Evolutionary conservation across 129 eudicot genomes (phyloP).

Genomic region (Saussurea involucrata): DNA sequence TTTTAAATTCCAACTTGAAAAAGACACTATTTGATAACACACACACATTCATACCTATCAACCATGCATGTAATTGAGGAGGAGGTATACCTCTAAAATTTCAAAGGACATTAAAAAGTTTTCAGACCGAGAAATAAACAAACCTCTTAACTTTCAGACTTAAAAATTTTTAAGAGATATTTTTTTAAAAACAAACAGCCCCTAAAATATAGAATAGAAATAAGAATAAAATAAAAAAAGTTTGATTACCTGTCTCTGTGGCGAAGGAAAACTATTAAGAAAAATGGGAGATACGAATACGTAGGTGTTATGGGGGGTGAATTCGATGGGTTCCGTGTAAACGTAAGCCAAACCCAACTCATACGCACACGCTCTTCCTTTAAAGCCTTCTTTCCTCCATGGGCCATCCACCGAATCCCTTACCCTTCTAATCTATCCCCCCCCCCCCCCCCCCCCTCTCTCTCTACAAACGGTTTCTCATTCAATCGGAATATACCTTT

Average conservation of each 20-base stretch:
- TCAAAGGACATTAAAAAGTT: too few species aligned
- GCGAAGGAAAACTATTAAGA: neutral
- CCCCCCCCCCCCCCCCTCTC: neutral
- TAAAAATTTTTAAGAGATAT: too few species aligned
- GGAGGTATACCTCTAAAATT: too few species aligned
- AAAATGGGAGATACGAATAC: conserved; percentile 12
- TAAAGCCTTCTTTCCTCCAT: conserved; percentile 9
- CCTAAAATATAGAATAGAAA: too few species aligned
- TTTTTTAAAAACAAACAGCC: too few species aligned
- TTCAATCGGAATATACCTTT: conserved; percentile 23
- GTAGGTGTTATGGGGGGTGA: conserved; percentile 1
- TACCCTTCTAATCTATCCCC: neutral
- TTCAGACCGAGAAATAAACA: too few species aligned
- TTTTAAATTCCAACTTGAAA: too few species aligned
- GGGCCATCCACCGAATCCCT: conserved; percentile 28
- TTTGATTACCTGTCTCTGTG: neutral
- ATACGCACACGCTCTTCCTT: conserved; percentile 15
- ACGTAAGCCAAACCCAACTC: conserved; percentile 27
- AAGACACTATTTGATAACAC: too few species aligned
- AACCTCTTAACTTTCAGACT: too few species aligned
- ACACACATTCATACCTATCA: too few species aligned
- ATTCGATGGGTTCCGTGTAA: conserved; percentile 31
- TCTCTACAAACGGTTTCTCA: neutral
- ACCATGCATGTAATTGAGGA: too few species aligned
- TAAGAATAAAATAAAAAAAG: too few species aligned